Conservation (phyloP, 2,329 filamentous ascomycete species). For the Arthrobotrys entomopaga region DNA sequence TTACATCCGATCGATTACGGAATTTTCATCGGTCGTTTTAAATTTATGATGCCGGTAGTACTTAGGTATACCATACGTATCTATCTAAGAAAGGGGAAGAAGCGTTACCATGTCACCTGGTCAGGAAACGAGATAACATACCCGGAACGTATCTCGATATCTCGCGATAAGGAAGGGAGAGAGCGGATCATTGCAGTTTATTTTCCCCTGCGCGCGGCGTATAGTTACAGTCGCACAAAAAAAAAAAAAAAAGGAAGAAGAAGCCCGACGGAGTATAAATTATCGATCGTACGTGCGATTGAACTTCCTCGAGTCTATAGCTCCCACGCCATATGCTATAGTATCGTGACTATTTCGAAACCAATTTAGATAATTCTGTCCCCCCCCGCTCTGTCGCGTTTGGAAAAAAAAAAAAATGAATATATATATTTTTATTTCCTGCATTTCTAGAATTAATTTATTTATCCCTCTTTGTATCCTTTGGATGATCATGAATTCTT, state of each 20-base stretch:
- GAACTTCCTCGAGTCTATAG: background rate
- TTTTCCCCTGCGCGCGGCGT: background rate
- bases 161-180: conserved; percentile 6
- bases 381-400: too few species aligned
- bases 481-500: background rate
- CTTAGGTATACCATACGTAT: too few species aligned
- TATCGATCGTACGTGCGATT: too few species aligned
- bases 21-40: background rate
- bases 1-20: background rate
- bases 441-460: background rate
- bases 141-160: conserved; percentile 8
- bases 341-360: too few species aligned
- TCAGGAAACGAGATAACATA: background rate
- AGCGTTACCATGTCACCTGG: too few species aligned
- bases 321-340: too few species aligned
- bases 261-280: too few species aligned
- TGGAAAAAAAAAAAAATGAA: too few species aligned
- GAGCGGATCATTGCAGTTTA: conserved; percentile 30
- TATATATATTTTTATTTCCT: too few species aligned
- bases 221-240: background rate
- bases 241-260: conserved; percentile 6
- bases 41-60: too few species aligned
- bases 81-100: too few species aligned
- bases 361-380: too few species aligned
- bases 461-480: background rate